Evolutionary conservation across 2,329 filamentous ascomycete genomes (phyloP), one percentile per base, ranked within the genome.

Genomic region (Uncinocarpus reesii): DNA sequence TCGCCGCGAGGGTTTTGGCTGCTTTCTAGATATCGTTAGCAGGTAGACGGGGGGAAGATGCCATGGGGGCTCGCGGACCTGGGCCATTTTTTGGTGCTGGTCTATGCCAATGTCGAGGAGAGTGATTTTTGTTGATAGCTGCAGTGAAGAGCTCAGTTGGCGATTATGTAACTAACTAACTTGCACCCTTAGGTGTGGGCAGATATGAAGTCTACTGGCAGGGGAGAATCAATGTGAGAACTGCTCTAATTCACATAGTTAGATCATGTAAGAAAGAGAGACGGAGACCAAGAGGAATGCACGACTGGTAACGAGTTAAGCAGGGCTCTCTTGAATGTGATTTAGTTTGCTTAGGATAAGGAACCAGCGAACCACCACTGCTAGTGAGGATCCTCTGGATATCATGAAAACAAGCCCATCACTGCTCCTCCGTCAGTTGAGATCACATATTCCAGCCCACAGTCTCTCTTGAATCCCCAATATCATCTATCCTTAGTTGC

Each of bases 1-100:
- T 79, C 57, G 83, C 84, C 49, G 92, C 92, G 48, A 82, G 76
- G 35, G 75, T 73, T 60, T 73, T 73, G 55, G 69, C 64, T 50
- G 71, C 70, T 73, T 72, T 73, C 70, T 73, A n/a, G 36, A 34
- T 16, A 7, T n/a, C 15, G 32, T 45, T 7, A 45, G 43, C 7
- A 38, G 4, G n/a, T 18, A n/a, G 11, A 15, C 5, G 2, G 10
- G n/a, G 15, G 8, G 18, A 15, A 15, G 16, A 18, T 49, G 55
- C 29, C 20, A 28, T 37, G 47, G 26, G 32, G 11, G 31, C 8
- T 37, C 4, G 15, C 51, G n/a, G 51, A 57, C 56, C 48, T 56
- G 53, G 21, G 56, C 56, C 56, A 57, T 57, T 48, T 4, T 49
- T 4, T 28, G n/a, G n/a, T 18, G 8, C 1, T 42, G 10, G 15